Evolutionary conservation across 345 rosid genomes (phyloP), one percentile per base, ranked within the genome.

Genomic region (Jatropha curcas): DNA sequence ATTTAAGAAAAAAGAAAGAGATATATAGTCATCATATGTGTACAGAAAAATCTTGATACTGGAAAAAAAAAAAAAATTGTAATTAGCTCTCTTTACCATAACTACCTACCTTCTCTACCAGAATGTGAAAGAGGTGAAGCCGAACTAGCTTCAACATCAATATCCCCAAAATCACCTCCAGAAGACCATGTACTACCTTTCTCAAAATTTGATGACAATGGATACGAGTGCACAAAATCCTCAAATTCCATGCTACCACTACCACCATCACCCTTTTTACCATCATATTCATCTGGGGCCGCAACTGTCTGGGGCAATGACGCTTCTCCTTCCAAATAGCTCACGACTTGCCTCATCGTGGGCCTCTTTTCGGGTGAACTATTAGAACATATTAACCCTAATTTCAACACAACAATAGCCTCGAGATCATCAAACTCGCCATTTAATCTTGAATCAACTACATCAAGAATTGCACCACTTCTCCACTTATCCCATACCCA

Each of bases 401-500:
- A 68, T 75, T 94, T 90, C 76, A 94, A 43, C 69, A 84, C 88
- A 68, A 81, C 67, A 59, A 85, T 59, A 7, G 86, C 94, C 75
- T 92, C 91, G 4, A 74, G 63, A 77, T 88, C 97, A 71, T 90
- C 83, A 67, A 78, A 89, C 55, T 82, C 88, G 7, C 88, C 88
- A 20, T 77, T 84, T 71, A 94, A 33, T 82, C 87, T 89, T 37
- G 83, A 76, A 74, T 94, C 98, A 51, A 92, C 88, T 17, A 86
- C 90, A 34, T 85, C 88, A 41, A 89, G 87, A 35, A 88, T 67
- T n/a, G 84, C 83, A 31, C 95, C 92, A 2, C 39, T 78, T 71
- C 72, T 82, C 97, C 95, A 92, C 71, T 73, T 87, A 22, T 87
- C 91, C 94, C 94, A 90, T 64, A 90, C 94, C 98, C 95, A 89